Conservation (phyloP, 352 stramenopile genomes). For the Phytopythium delawarense region DNA sequence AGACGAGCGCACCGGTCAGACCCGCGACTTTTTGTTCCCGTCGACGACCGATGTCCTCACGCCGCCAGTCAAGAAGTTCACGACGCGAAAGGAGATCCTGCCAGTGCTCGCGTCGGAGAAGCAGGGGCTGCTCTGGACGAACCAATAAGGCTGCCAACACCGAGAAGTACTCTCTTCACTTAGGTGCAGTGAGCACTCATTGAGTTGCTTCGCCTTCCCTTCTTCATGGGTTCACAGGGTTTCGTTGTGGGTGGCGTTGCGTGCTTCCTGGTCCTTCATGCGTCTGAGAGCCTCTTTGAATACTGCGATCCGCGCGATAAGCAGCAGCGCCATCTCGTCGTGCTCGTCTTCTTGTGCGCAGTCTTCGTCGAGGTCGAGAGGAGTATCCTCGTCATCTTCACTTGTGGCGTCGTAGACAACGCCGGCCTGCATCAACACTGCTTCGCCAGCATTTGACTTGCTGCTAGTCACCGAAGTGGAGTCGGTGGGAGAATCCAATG, state of each 20-base stretch:
- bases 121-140: constrained; percentile 47
- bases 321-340: constrained; percentile 38
- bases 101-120: constrained; percentile 33
- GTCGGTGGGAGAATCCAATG: not conserved
- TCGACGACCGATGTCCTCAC: constrained; percentile 49
- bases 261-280: constrained; percentile 13
- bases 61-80: constrained; percentile 54
- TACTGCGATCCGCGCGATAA: constrained; percentile 34
- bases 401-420: not conserved
- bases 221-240: not conserved
- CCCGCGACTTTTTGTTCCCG: constrained; percentile 61
- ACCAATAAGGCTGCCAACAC: constrained; percentile 16
- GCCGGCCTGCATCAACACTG: not conserved
- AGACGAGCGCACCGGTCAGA: constrained; percentile 27
- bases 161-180: not conserved
- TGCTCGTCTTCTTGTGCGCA: constrained; percentile 15
- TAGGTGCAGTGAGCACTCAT: not conserved
- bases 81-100: constrained; percentile 42
- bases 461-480: not conserved
- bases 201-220: not conserved
- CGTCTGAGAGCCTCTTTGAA: constrained; percentile 38
- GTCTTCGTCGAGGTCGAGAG: constrained; percentile 15
- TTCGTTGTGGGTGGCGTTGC: not conserved
- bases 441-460: not conserved
- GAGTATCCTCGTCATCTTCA: constrained; percentile 9